Evolutionary conservation across 306 rosid genomes (phyloP).

Genomic region (Rubus idaeus): DNA sequence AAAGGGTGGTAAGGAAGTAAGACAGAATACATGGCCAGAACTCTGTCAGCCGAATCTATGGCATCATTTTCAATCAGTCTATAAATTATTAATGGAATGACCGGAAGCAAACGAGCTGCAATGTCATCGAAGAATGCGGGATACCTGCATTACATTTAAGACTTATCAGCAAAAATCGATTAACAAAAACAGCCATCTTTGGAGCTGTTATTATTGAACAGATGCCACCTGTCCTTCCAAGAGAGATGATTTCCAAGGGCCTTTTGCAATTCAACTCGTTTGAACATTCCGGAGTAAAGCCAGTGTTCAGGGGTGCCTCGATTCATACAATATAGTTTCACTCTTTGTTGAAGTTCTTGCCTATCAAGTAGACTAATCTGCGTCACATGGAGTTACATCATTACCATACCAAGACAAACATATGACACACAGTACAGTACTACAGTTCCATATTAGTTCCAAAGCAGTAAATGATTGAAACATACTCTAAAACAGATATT

Average conservation of each 20-base stretch:
- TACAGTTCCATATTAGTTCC: slow-evolving; percentile 1
- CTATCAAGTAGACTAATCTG: slow-evolving; percentile 94
- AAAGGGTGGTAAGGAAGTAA: slow-evolving; percentile 81
- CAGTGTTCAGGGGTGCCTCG: slow-evolving; percentile 86
- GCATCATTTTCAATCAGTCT: slow-evolving; percentile 95
- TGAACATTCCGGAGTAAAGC: slow-evolving; percentile 60
- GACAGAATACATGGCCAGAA: slow-evolving; percentile 58
- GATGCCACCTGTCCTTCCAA: slow-evolving; percentile 84
- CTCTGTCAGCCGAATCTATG: slow-evolving; percentile 75
- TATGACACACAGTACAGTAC: background rate
- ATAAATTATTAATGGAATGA: slow-evolving; percentile 85
- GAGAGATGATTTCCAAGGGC: slow-evolving; percentile 97
- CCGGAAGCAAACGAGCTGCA: slow-evolving; percentile 92
- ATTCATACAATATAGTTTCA: slow-evolving; percentile 52
- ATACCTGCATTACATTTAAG: slow-evolving; percentile 52
- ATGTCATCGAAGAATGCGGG: slow-evolving; percentile 92
- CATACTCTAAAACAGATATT: no score
- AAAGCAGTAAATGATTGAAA: background rate
- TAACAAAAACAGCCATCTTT: background rate
- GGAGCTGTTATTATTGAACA: slow-evolving; percentile 9
- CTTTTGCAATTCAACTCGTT: slow-evolving; percentile 80
- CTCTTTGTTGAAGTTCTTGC: slow-evolving; percentile 91
- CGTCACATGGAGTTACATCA: slow-evolving; percentile 21
- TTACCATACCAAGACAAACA: slow-evolving; percentile 21
- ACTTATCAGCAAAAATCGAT: slow-evolving; percentile 27